These are phyloP conservation scores for Trichoderma parareesei DNA, from an alignment of 495 filamentous ascomycete species.

Conservation along the genomic window DNA sequence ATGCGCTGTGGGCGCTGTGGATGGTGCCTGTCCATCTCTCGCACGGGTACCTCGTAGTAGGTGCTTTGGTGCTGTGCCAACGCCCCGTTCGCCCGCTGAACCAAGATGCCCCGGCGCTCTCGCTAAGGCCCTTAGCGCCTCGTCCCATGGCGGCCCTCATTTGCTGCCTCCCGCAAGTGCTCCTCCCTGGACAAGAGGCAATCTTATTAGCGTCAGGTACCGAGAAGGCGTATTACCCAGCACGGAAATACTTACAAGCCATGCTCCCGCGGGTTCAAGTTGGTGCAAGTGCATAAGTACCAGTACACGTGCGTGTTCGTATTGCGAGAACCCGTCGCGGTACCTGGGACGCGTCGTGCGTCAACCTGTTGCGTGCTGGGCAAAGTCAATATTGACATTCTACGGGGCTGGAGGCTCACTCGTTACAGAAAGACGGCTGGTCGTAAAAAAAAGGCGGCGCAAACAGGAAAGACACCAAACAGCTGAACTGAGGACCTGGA, in stretches of 20 bases:
- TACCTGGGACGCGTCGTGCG: not conserved
- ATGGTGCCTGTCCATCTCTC: not conserved
- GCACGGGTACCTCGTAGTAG: too few species aligned
- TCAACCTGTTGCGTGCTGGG: not conserved
- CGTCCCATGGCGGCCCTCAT: not conserved
- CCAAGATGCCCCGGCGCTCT: not conserved
- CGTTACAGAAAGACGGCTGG: too few species aligned
- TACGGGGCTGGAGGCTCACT: too few species aligned
- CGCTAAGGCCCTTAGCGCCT: not conserved
- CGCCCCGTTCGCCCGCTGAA: not conserved
- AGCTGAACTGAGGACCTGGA: too few species aligned
- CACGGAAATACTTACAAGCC: too few species aligned
- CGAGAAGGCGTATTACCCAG: not conserved
- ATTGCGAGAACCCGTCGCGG: not conserved
- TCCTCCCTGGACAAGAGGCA: not conserved
- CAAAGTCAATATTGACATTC: not conserved
- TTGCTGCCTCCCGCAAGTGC: not conserved
- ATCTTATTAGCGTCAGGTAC: constrained; percentile 7
- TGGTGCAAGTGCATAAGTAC: not conserved
- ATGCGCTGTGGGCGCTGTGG: not conserved
- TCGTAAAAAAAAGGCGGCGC: too few species aligned
- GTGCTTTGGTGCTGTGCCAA: not conserved
- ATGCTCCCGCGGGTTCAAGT: too few species aligned
- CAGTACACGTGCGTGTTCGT: not conserved
- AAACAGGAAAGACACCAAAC: too few species aligned